Evolutionary conservation across 164 flowering plant genomes (phyloP), one percentile per base, ranked within the genome.

Genomic region (Akebia trifoliata): DNA sequence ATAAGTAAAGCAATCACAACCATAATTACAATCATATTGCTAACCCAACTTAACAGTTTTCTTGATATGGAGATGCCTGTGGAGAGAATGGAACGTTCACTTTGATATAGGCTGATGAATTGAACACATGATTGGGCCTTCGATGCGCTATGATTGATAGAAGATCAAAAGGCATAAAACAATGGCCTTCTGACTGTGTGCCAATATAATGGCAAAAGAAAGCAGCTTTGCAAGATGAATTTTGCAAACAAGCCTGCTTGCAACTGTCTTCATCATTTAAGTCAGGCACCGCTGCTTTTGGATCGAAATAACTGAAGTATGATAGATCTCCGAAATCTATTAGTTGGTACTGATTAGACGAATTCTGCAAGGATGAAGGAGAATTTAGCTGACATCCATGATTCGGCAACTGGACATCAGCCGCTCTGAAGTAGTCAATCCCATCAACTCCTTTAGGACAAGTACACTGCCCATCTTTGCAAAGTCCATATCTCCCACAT

Each of bases 221-320:
- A 24, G 11, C 29, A 46, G 50, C 50, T 25, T 36, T 40, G 21
- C 29, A 50, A 50, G 29, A 60, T 37, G 28, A 21, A 31, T 0
- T 60, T 18, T 25, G 22, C 47, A 49, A 29, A 29, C 64, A 60
- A 44, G 39, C 43, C 35, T 24, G 31, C 18, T 45, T 54, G 38
- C 54, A 29, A 21, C 20, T 20, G 2, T 50, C 54, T 26, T n/a
- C 35, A 29, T 50, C 10, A 2, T 31, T 15, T 2, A 11, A 48
- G 1, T 8, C 54, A 50, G 20, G 36, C 4, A 30, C 21, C 8
- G 37, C 35, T 50, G 37, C 37, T 29, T 9, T 12, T 26, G 1
- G 10, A 15, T 46, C 50, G 14, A 6, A 46, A 46, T 46, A 46
- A 46, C 29, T 46, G 15, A 21, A 46, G 24, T 46, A 46, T 22